Percentiles rank a stretch among this genome's conserved stretches.
These are phyloP conservation scores for Pythium phragmitis DNA, from an alignment of 352 stramenopile species.

Conservation along the genomic window DNA sequence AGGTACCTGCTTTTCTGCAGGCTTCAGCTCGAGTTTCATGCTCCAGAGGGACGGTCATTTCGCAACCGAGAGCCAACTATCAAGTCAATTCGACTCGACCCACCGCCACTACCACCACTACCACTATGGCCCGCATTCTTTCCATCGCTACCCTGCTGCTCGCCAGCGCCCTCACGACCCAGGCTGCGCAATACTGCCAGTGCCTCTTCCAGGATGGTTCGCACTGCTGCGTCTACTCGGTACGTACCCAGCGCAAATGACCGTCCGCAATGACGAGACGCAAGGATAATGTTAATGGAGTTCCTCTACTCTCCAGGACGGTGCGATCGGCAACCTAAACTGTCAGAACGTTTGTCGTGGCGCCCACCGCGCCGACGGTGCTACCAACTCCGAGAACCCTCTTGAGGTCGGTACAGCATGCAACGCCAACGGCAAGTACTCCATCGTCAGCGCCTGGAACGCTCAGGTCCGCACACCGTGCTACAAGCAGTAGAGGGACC, in stretches of 20 bases:
- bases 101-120: background rate
- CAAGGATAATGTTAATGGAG: background rate
- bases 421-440: conserved; percentile 6
- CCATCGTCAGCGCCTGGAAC: background rate
- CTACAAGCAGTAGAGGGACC: background rate
- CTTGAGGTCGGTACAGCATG: background rate
- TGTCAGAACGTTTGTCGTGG: background rate
- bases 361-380: background rate
- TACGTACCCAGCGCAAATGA: background rate
- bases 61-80: background rate
- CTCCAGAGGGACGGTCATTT: background rate
- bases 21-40: background rate
- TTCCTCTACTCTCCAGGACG: background rate
- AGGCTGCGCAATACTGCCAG: conserved; percentile 1
- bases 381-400: background rate
- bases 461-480: background rate
- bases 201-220: conserved; percentile 10
- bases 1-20: background rate
- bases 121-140: conserved; percentile 7
- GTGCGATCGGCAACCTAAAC: background rate
- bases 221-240: conserved; percentile 6
- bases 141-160: conserved; percentile 1
- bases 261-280: background rate
- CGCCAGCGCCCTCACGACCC: background rate
- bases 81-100: too few species aligned